phyloP scores from a whole-genome alignment of 2,329 filamentous ascomycete species.

The Arthroderma sp. region DNA sequence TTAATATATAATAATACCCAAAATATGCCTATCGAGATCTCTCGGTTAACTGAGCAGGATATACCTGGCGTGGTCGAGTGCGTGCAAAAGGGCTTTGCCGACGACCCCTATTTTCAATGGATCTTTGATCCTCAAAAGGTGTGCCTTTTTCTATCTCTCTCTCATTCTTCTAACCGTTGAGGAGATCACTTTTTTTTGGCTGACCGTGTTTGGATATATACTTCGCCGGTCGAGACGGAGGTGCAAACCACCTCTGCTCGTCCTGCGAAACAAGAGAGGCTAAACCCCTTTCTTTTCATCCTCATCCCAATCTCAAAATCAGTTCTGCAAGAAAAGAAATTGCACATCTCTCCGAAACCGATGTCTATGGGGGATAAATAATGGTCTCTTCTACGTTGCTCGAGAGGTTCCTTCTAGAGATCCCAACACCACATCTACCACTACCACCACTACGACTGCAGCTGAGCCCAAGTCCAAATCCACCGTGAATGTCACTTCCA shows the following conservation, averaged over 20 bases:
- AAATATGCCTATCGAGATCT: slow-evolving; percentile 42
- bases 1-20: not conserved
- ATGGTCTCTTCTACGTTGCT: slow-evolving; percentile 57
- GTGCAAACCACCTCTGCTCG: no score
- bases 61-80: slow-evolving; percentile 52
- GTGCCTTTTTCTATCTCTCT: slow-evolving; percentile 13
- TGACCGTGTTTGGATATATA: no score
- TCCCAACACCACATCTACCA: not conserved
- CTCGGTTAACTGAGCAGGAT: slow-evolving; percentile 43
- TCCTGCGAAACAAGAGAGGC: no score
- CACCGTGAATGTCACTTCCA: no score
- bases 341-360: slow-evolving; percentile 50
- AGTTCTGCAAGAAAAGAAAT: slow-evolving; percentile 50
- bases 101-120: slow-evolving; percentile 56
- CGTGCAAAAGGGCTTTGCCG: slow-evolving; percentile 52
- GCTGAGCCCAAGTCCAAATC: no score
- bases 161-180: no score
- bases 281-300: not conserved
- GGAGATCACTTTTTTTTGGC: no score
- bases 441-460: no score
- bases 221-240: no score
- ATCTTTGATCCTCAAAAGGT: slow-evolving; percentile 48
- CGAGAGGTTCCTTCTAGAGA: slow-evolving; percentile 34
- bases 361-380: slow-evolving; percentile 56
- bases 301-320: slow-evolving; percentile 4